Evolutionary conservation across 2,329 filamentous ascomycete species (phyloP).

Genomic region (Sporothrix pseudoabietina): DNA sequence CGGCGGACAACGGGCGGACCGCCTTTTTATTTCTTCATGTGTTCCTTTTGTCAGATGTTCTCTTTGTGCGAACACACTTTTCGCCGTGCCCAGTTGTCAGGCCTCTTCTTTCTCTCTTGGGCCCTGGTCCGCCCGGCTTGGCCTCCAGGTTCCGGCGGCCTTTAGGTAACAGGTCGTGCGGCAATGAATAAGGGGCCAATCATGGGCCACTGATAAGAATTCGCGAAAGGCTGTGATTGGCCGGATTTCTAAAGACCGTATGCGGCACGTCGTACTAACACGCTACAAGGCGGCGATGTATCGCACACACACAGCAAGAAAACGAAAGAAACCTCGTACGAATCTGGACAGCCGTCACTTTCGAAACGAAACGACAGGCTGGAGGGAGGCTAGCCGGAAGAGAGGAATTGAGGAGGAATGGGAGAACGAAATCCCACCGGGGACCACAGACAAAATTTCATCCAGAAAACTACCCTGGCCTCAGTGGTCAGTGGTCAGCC

Average conservation of each 20-base stretch:
- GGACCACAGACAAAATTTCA: background rate
- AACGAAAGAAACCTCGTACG: background rate
- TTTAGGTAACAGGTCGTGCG: constrained; percentile 32
- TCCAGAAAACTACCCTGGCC: background rate
- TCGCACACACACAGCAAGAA: background rate
- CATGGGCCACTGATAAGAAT: constrained; percentile 30
- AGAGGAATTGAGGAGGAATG: background rate
- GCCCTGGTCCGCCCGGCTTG: constrained; percentile 18
- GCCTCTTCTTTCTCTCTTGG: background rate
- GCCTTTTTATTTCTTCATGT: background rate
- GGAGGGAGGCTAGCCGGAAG: background rate
- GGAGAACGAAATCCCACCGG: background rate
- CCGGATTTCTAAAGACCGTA: background rate
- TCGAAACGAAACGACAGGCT: background rate
- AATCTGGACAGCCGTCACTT: constrained; percentile 6
- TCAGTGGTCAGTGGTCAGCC: background rate
- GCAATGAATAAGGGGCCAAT: constrained; percentile 33
- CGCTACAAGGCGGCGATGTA: constrained; percentile 17
- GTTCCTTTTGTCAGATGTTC: background rate
- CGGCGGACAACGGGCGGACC: background rate
- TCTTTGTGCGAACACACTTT: background rate
- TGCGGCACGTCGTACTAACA: constrained; percentile 22
- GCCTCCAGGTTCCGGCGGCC: constrained; percentile 19
- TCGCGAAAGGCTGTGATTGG: constrained; percentile 30
- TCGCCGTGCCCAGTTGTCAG: background rate